A percentile compares a stretch with the other conserved stretches of the same genome.
These are phyloP conservation scores for Candida jianshihensis DNA, from an alignment of 805 yeast genomes.

Conservation along the genomic window DNA sequence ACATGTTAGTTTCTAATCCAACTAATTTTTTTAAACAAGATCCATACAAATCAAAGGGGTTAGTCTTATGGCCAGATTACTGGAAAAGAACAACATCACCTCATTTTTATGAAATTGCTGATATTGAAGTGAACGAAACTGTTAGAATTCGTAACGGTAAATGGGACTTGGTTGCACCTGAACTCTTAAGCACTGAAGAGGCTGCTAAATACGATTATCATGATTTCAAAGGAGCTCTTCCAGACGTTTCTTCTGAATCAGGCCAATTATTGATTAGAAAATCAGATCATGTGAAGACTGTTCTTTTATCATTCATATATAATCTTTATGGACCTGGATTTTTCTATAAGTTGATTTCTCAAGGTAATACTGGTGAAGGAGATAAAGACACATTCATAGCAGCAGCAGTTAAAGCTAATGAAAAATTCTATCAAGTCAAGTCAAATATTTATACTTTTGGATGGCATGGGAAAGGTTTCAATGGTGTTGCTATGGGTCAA, in stretches of 20 bases:
- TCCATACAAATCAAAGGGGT: slow-evolving; percentile 41
- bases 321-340: slow-evolving; percentile 59
- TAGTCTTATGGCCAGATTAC: slow-evolving; percentile 71
- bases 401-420: slow-evolving; percentile 48
- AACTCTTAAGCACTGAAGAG: slow-evolving; percentile 9
- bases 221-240: slow-evolving; percentile 55
- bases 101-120: slow-evolving; percentile 47
- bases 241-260: slow-evolving; percentile 63
- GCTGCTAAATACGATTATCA: slow-evolving; percentile 39
- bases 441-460: slow-evolving; percentile 22
- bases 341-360: slow-evolving; percentile 63
- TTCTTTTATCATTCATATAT: slow-evolving; percentile 56
- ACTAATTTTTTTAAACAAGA: slow-evolving; percentile 36
- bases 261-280: slow-evolving; percentile 65
- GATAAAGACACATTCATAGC: slow-evolving; percentile 73
- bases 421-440: slow-evolving; percentile 46
- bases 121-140: slow-evolving; percentile 25
- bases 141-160: slow-evolving; percentile 15
- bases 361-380: slow-evolving; percentile 73
- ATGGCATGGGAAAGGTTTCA: slow-evolving; percentile 30
- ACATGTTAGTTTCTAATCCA: slow-evolving; percentile 43
- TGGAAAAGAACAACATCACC: slow-evolving; percentile 71
- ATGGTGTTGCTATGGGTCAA: slow-evolving; percentile 78
- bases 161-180: slow-evolving; percentile 28
- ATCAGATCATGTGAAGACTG: slow-evolving; percentile 47